phyloP scores from a whole-genome alignment of 345 rosid genomes.

The Eucalyptus dawsonii region DNA sequence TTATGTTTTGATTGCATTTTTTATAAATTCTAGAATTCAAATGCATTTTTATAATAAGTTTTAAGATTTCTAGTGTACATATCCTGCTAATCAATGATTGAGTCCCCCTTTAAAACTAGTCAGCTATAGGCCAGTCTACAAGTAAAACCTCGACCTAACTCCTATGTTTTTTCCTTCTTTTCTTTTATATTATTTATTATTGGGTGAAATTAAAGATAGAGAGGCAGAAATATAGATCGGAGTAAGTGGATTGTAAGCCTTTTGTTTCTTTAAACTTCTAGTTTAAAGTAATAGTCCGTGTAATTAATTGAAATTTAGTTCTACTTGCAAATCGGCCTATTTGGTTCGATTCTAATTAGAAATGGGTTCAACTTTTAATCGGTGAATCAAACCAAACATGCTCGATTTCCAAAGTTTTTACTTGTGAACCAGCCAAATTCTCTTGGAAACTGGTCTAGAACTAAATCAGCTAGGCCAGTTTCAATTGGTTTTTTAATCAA shows the following conservation, averaged over 20 bases:
- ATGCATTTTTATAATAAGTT: no score
- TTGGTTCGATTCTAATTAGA: neutral
- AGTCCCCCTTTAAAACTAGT: neutral
- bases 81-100: no score
- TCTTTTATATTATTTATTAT: neutral
- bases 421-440: no score
- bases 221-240: neutral
- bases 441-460: neutral
- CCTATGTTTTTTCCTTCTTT: neutral
- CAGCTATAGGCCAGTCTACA: neutral
- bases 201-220: neutral
- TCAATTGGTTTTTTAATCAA: no score
- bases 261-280: neutral
- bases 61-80: no score
- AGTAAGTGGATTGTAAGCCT: neutral
- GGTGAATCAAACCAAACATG: neutral
- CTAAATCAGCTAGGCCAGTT: neutral
- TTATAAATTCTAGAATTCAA: no score
- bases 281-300: neutral
- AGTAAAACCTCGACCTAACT: neutral
- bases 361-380: neutral
- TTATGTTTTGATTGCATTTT: neutral
- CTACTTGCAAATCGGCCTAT: neutral
- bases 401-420: no score
- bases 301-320: neutral